A percentile compares a stretch with the other conserved stretches of the same genome.
phyloP scores from a whole-genome alignment of 306 rosid species.

The Vigna mungo region DNA sequence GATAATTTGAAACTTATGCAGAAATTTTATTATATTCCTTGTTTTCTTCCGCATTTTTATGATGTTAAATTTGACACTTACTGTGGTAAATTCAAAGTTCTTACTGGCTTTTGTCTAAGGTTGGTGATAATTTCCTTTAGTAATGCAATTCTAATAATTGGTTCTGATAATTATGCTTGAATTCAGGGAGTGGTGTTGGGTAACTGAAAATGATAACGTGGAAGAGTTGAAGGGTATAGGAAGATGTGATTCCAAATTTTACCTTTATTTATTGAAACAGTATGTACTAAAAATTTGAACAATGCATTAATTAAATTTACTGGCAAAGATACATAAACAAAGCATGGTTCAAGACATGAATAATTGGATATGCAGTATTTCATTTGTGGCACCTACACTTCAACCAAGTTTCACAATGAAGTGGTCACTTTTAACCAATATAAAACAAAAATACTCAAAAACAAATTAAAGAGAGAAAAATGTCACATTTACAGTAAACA shows the following conservation, averaged over 20 bases:
- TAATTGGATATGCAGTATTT: background rate
- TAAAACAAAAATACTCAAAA: background rate
- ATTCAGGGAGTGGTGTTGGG: background rate
- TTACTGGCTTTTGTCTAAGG: no score
- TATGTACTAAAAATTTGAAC: background rate
- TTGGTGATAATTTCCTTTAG: no score
- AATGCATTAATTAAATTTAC: background rate
- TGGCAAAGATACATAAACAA: background rate
- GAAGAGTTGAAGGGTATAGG: background rate
- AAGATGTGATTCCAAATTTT: background rate
- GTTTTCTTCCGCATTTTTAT: background rate
- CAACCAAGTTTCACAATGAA: background rate
- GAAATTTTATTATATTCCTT: background rate
- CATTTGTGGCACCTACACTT: background rate
- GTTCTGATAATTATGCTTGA: background rate
- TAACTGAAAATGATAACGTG: background rate
- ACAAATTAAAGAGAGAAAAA: background rate
- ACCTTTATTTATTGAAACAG: background rate
- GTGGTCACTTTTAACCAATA: background rate
- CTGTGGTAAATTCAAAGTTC: no score
- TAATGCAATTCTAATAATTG: background rate
- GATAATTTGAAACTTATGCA: background rate
- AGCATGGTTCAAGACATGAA: background rate
- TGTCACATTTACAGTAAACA: background rate
- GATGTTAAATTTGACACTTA: no score